Evolutionary conservation across 2,329 filamentous ascomycete species (phyloP).

Genomic region (Fusarium veterinarium): DNA sequence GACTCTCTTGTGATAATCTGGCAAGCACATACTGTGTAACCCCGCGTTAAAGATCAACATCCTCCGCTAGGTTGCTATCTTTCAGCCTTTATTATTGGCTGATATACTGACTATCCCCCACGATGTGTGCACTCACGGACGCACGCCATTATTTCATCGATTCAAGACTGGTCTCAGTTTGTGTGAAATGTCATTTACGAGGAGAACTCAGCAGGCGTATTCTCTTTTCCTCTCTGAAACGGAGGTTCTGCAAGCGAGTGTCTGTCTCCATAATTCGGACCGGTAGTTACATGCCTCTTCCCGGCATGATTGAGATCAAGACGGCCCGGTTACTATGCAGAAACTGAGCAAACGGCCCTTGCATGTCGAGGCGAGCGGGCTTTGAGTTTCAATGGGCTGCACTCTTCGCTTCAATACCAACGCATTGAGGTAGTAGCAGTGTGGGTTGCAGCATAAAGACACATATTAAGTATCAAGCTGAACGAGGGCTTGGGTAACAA

Average conservation of each 20-base stretch:
- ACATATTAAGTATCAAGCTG: not conserved
- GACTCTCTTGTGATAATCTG: not conserved
- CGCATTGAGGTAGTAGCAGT: not conserved
- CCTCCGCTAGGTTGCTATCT: not conserved
- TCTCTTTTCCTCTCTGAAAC: not conserved
- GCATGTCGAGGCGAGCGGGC: constrained; percentile 1
- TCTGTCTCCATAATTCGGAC: constrained; percentile 18
- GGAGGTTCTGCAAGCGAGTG: not conserved
- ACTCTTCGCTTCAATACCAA: not conserved
- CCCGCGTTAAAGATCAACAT: constrained; percentile 12
- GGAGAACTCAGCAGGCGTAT: not conserved
- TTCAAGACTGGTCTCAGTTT: not conserved
- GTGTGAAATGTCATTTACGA: not conserved
- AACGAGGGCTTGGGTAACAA: not conserved
- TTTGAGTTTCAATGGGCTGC: not conserved
- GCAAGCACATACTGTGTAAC: not conserved
- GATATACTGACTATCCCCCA: not conserved
- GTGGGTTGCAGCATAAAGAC: not conserved
- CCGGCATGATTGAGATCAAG: constrained; percentile 1
- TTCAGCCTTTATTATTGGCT: constrained; percentile 5
- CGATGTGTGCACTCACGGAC: not conserved
- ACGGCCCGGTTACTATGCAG: constrained; percentile 23
- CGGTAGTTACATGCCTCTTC: constrained; percentile 11
- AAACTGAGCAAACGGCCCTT: not conserved
- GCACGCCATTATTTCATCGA: not conserved